These are phyloP conservation scores for Trichosporon ovoides DNA, from an alignment of 1,284 basidiomycete species.

Conservation along the genomic window DNA sequence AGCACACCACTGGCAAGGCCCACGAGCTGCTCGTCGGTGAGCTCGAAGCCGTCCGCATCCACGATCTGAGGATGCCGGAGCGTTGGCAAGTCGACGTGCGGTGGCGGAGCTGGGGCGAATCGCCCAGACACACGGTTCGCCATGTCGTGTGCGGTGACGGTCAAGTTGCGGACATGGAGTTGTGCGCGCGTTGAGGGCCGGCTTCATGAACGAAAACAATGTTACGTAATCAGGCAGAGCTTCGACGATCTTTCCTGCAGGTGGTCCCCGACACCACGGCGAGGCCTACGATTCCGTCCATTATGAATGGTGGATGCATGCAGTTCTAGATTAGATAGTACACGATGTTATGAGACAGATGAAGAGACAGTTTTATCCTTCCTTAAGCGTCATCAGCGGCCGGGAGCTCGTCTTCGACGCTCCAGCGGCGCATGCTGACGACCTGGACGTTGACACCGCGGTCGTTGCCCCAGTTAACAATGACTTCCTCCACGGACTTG, in stretches of 20 bases:
- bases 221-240: not conserved
- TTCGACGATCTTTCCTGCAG: too few species aligned
- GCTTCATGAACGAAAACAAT: constrained; percentile 1
- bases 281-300: not conserved
- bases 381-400: not conserved
- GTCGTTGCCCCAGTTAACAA: constrained; percentile 63
- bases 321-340: constrained; percentile 4
- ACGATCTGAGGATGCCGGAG: constrained; percentile 32
- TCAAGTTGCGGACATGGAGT: not conserved
- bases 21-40: constrained; percentile 39
- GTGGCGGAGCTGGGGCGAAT: constrained; percentile 15
- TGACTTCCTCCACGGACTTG: constrained; percentile 58
- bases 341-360: constrained; percentile 3
- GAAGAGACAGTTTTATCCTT: not conserved
- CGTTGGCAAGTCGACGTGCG: constrained; percentile 30
- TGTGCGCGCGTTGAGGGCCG: not conserved
- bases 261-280: too few species aligned
- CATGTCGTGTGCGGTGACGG: constrained; percentile 9
- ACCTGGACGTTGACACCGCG: constrained; percentile 48
- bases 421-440: constrained; percentile 45
- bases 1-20: constrained; percentile 27
- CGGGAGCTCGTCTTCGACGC: constrained; percentile 29
- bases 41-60: constrained; percentile 32
- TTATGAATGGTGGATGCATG: constrained; percentile 3
- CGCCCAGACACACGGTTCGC: constrained; percentile 14